Evolutionary conservation across 176 grass and related monocot genomes (phyloP).

Genomic region (Aegilops longissima): DNA sequence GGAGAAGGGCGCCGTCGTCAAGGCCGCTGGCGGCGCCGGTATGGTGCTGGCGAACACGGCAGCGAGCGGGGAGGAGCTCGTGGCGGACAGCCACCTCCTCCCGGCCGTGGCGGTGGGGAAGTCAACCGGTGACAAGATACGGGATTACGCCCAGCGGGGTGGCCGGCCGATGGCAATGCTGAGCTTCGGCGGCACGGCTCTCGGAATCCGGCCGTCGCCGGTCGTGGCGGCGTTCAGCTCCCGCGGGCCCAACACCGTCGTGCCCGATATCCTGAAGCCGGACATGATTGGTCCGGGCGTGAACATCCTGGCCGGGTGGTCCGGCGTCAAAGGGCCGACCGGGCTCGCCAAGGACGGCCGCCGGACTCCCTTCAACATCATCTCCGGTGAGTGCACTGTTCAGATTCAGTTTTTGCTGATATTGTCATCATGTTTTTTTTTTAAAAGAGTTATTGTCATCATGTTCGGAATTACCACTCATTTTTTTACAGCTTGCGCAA

Average conservation of each 20-base stretch:
- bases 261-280: constrained; percentile 85
- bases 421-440: not conserved
- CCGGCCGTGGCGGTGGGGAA: constrained; percentile 77
- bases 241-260: constrained; percentile 82
- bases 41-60: constrained; percentile 94
- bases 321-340: constrained; percentile 71
- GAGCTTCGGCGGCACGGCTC: constrained; percentile 85
- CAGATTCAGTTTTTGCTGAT: constrained; percentile 24
- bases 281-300: constrained; percentile 95
- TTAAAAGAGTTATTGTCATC: not conserved
- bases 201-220: constrained; percentile 78
- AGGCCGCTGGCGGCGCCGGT: constrained; percentile 70
- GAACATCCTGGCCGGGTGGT: constrained; percentile 93
- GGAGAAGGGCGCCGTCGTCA: constrained; percentile 87
- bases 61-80: constrained; percentile 84
- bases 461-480: not conserved
- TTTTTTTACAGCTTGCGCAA: constrained; percentile 8
- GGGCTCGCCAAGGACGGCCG: constrained; percentile 77
- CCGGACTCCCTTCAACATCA: constrained; percentile 87
- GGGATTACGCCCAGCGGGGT: constrained; percentile 49
- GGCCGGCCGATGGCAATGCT: constrained; percentile 57
- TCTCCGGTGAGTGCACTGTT: constrained; percentile 66
- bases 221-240: constrained; percentile 97
- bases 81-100: constrained; percentile 89
- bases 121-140: constrained; percentile 65